Evolutionary conservation across 2,329 filamentous ascomycete species (phyloP).

Genomic region (Fusarium denticulatum): DNA sequence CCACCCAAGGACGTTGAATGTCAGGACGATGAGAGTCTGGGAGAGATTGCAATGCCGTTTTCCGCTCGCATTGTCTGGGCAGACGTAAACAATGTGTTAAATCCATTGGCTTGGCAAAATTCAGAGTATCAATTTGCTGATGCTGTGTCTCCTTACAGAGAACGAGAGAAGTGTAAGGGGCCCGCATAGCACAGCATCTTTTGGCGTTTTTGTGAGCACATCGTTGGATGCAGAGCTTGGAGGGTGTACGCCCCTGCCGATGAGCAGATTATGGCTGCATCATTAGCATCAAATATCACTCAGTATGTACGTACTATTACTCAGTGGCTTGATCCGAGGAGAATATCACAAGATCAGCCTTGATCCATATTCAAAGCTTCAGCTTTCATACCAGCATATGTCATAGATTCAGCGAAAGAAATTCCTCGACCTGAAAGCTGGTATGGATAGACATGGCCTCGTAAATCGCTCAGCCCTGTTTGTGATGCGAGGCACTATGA

Average conservation of each 20-base stretch:
- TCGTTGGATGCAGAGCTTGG: conserved; percentile 11
- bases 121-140: conserved; percentile 1
- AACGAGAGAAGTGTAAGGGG: not conserved
- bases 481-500: not conserved
- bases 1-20: conserved; percentile 3
- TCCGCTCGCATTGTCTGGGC: conserved; percentile 28
- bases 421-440: conserved; percentile 29
- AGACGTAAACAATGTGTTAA: conserved; percentile 6
- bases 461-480: conserved; percentile 28
- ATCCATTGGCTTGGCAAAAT: conserved; percentile 3
- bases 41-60: conserved; percentile 24
- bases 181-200: not conserved
- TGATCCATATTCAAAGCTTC: conserved; percentile 1
- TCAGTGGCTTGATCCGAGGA: not conserved
- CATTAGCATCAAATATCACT: not conserved
- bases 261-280: conserved; percentile 8
- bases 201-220: conserved; percentile 17
- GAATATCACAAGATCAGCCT: not conserved
- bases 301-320: not conserved
- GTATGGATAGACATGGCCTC: conserved; percentile 13
- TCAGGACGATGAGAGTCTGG: not conserved
- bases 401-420: conserved; percentile 17
- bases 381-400: conserved; percentile 15
- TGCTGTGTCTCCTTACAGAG: not conserved
- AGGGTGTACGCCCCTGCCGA: conserved; percentile 10